Evolutionary conservation across 306 rosid genomes (phyloP).

Genomic region (Sindora glabra): DNA sequence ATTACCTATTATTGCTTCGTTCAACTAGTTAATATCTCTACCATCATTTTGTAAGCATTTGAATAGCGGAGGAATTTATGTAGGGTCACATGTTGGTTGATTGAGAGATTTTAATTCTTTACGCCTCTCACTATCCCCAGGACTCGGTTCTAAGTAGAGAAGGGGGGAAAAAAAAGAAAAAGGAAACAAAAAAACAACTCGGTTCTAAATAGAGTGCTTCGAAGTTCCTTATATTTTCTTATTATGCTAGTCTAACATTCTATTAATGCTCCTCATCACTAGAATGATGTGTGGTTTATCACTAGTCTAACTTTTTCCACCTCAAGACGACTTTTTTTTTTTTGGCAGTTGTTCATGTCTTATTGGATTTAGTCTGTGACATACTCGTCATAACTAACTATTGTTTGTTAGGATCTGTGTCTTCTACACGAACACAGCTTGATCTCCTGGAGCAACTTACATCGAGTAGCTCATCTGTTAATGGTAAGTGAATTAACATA

Average conservation of each 20-base stretch:
- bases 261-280: background rate
- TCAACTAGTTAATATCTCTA: background rate
- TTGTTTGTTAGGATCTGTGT: conserved; percentile 44
- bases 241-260: background rate
- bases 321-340: no score
- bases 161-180: no score
- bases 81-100: no score
- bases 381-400: background rate
- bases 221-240: background rate
- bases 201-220: background rate
- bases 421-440: conserved; percentile 73
- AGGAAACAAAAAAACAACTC: no score
- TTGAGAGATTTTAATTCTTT: no score
- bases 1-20: background rate
- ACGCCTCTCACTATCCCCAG: no score
- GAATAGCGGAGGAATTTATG: no score
- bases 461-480: conserved; percentile 48
- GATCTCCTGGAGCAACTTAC: conserved; percentile 92
- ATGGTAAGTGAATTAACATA: conserved; percentile 34
- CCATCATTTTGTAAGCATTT: no score
- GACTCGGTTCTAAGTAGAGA: no score
- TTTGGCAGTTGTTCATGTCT: background rate
- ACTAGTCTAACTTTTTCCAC: no score
- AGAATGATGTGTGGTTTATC: no score
- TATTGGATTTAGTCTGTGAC: background rate